Conservation (phyloP, 129 eudicot species). For the Solidago caesia region DNA sequence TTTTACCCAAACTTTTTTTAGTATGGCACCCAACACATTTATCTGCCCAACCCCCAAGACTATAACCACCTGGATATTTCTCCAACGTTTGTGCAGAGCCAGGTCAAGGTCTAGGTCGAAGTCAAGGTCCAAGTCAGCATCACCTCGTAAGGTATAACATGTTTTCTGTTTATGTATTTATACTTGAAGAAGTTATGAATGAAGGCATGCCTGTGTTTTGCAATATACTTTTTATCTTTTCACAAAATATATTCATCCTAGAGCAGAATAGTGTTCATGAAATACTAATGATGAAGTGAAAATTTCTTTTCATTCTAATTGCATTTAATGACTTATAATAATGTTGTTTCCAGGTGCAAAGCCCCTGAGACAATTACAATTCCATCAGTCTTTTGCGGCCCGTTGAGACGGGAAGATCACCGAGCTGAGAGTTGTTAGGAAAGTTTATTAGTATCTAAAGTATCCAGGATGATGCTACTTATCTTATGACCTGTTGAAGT, state of each 20-base stretch:
- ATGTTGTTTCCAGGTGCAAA: slow-evolving; percentile 28
- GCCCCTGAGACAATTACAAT: slow-evolving; percentile 28
- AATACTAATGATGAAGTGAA: not conserved
- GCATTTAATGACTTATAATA: not conserved
- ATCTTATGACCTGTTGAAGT: not conserved
- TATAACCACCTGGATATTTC: not conserved
- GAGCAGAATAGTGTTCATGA: not conserved
- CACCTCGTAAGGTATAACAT: slow-evolving; percentile 59
- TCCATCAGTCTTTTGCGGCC: slow-evolving; percentile 8
- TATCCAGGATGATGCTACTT: not conserved
- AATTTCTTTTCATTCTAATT: not conserved
- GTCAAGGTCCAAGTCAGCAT: slow-evolving; percentile 47
- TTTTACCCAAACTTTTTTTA: too few relatives aligned
- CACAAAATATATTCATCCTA: not conserved
- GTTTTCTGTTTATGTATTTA: not conserved
- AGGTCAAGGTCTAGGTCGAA: slow-evolving; percentile 39
- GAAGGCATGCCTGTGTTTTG: not conserved
- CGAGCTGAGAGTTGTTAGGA: not conserved
- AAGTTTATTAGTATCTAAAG: not conserved
- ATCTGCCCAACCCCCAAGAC: not conserved
- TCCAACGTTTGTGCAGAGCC: slow-evolving; percentile 30
- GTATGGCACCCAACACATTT: not conserved
- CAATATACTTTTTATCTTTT: not conserved
- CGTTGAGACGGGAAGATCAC: not conserved
- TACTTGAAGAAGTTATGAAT: not conserved